Percentiles rank a stretch among this genome's conserved stretches.
These are phyloP conservation scores for Iodosphaeria phyllophila DNA, from an alignment of 2,329 filamentous ascomycete genomes.

Conservation along the genomic window DNA sequence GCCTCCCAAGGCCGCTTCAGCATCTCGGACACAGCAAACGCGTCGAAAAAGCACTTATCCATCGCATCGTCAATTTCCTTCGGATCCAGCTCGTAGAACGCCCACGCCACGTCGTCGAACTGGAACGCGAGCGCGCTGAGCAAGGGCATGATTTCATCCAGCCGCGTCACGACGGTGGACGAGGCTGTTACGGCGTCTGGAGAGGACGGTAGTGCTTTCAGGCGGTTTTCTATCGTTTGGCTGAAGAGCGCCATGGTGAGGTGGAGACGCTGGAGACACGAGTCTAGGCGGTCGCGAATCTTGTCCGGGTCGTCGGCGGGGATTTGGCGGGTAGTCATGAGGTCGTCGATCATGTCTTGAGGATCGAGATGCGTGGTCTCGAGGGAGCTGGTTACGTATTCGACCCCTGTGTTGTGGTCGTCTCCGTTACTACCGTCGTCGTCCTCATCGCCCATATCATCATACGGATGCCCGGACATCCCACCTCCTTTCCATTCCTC, in stretches of 20 bases:
- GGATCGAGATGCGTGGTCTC: conserved; percentile 21
- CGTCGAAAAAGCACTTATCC: conserved; percentile 39
- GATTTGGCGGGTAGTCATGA: conserved; percentile 47
- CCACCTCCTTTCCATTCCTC: conserved; percentile 73
- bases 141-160: conserved; percentile 36
- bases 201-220: conserved; percentile 33
- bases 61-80: conserved; percentile 38
- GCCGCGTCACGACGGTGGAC: conserved; percentile 17
- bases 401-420: conserved; percentile 21
- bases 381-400: conserved; percentile 17
- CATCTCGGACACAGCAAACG: conserved; percentile 34
- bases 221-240: conserved; percentile 48
- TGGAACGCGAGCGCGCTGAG: conserved; percentile 44
- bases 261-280: conserved; percentile 43
- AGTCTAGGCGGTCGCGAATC: conserved; percentile 47
- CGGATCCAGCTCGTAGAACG: conserved; percentile 53
- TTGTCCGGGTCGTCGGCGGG: conserved; percentile 43
- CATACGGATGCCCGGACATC: conserved; percentile 40
- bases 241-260: conserved; percentile 51
- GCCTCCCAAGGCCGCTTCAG: conserved; percentile 44
- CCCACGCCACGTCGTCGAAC: conserved; percentile 50
- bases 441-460: conserved; percentile 30
- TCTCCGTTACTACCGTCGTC: conserved; percentile 20
- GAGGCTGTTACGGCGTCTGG: no score
- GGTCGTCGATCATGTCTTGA: conserved; percentile 44